A percentile compares a stretch with the other conserved stretches of the same genome.
phyloP scores from a whole-genome alignment of 495 filamentous ascomycete genomes.

The Hyaloscypha hepaticicola region DNA sequence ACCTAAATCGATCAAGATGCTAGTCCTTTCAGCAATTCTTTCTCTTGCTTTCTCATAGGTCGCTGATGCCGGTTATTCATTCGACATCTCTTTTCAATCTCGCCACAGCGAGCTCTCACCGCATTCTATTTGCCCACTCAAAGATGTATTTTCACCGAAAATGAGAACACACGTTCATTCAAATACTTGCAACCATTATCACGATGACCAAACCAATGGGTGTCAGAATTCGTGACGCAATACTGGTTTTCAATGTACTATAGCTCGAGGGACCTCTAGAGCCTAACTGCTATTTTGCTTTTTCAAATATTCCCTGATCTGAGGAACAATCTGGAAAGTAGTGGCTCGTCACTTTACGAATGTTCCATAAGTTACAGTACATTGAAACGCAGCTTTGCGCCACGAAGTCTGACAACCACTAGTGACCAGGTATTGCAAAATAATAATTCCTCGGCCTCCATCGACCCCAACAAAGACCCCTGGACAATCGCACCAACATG shows the following conservation, averaged over 20 bases:
- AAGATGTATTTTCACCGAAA: constrained; percentile 2
- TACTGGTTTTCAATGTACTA: no score
- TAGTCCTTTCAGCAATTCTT: neutral
- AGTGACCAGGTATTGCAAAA: neutral
- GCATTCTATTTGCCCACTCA: neutral
- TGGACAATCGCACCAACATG: constrained; percentile 21
- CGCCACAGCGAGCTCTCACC: neutral
- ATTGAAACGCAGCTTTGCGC: no score
- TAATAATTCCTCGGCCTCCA: neutral
- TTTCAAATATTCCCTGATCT: no score
- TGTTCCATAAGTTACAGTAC: no score
- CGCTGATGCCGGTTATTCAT: constrained; percentile 2
- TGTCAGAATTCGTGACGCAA: no score
- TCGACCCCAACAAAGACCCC: constrained; percentile 1
- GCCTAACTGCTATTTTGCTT: no score
- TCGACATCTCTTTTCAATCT: neutral
- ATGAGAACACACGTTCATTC: constrained; percentile 9
- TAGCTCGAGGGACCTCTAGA: no score
- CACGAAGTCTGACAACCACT: no score
- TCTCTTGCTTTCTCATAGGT: neutral
- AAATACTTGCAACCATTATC: neutral
- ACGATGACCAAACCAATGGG: no score
- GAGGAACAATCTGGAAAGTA: no score
- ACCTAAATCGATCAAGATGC: neutral
- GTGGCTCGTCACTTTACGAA: no score